Base-by-base conservation (phyloP, 1,284 basidiomycete species). In the Coriolopsis trogii region DNA sequence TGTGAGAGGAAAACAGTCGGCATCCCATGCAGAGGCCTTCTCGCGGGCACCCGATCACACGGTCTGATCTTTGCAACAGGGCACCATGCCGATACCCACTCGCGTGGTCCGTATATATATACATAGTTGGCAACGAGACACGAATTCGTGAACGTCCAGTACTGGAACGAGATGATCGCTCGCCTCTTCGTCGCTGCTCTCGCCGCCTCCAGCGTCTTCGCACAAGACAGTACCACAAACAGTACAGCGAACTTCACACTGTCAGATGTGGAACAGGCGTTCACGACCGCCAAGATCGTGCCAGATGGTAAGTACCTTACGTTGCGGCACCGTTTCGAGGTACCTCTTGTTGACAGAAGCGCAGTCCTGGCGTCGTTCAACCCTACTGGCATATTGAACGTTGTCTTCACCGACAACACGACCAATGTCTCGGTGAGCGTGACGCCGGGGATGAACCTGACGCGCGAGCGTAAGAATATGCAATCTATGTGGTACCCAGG, bases 241-340 rank as follows among this genome's bases (percentile, higher is more conserved):
- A n/a, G n/a, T n/a, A n/a, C n/a, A n/a, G n/a, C n/a, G 12, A 62
- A 59, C 29, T 51, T 66, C 20, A 60, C 66, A 18, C 53, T 73
- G 37, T 49, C 55, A 16, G 65, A 71, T 55, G 71, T 75, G 30
- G 69, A 67, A 0, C 65, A 67, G 45, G 74, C 73, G 8, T 77
- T 79, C 63, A 63, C 56, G 7, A 49, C 66, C n/a, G 70, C 73
- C 3, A 64, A 67, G 29, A 70, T 79, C 26, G 75, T 78, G 23
- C 77, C 75, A 2, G 69, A 74, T 55, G 58, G 60, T 58, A 40
- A 24, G 54, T 48, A n/a, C 13, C n/a, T n/a, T 21, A 16, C 12
- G 26, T 21, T 18, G 7, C 23, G 15, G 31, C n/a, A 34, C n/a
- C 20, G 6, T 12, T 18, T 13, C 16, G 33, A 5, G 18, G 6